Base-by-base conservation (phyloP, 495 filamentous ascomycete species). In the Penicillium paxilli region DNA sequence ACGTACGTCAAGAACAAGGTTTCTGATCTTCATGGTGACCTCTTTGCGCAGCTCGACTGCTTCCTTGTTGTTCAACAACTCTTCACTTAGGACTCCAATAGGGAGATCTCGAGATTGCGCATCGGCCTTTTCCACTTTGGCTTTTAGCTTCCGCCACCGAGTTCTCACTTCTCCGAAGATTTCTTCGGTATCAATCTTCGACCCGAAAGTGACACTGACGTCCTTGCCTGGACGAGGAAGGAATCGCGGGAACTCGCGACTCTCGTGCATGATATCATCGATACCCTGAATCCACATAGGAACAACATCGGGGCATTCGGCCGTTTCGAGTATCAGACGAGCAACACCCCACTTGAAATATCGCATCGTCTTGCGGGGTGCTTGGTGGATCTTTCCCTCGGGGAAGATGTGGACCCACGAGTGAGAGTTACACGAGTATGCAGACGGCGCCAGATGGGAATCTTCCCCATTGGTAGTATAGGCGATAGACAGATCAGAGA, bases 311-410 rank as follows among this genome's bases (percentile, higher is more conserved):
- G 94, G 94, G 38, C 84, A 82, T 24, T 88, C 87, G 22, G 90
- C 88, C 44, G 87, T 75, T 67, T 98, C 94, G 9, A 98, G 80
- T 47, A 98, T 93, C 32, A 96, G 74, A 1, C 94, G 83, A 4
- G 92, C 87, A 6, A 97, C 75, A 5, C 94, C 94, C 94, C 94
- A 98, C 69, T 94, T 96, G 82, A 96, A 96, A 74, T 98, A 98
- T 10, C 93, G 88, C 82, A 97, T 87, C 30, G 84, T 83, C 57
- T 86, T 84, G 25, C 78, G 68, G 3, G 88, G 83, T 51, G 92
- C 84, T 74, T 98, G 94, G 71, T 98, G 92, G 20, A 96, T 89
- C 57, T 86, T 87, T 12, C 91, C 94, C 70, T 98, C 94, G 30
- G 94, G 94, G 72, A 97, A 98, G 38, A 98, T 87, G 71, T 98